Base-by-base conservation (phyloP, 495 filamentous ascomycete genomes). In the Podospora anserina region DNA sequence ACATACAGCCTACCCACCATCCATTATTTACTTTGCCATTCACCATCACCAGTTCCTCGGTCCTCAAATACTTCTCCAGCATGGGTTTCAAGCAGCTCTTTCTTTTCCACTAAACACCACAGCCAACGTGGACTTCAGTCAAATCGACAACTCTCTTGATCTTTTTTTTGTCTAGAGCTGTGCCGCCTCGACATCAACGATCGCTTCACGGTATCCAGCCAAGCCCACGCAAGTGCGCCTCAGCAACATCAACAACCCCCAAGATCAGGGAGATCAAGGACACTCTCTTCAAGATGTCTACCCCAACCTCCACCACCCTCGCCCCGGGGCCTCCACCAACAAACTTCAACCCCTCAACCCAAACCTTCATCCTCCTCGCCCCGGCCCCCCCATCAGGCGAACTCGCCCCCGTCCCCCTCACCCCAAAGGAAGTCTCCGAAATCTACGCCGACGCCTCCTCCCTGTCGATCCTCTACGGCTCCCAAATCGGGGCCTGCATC, bases 401-500 rank as follows among this genome's bases (percentile, higher is more conserved):
- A 19, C n/a, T 58, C 5, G 81, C 77, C 4, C 74, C 77, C 9
- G 77, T 91, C 74, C 76, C 80, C 6, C 74, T 90, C 44, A 66
- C 80, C 63, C 63, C 94, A 28, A 78, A 88, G 68, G 58, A 66
- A 7, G 79, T 85, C 65, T 76, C 84, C 70, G 69, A 72, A 66
- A 86, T 87, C 75, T 81, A 82, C 70, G 5, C n/a, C 13, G 55
- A 63, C 1, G 70, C 74, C 16, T 72, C 87, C 60, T 80, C 83
- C 19, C 77, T 84, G 57, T 81, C 82, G 76, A 88, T 93, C 86
- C 90, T 88, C 76, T 93, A 88, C 73, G 88, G 85, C 58, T 75
- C 81, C 32, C 91, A 96, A 75, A 82, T 93, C 64, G 93, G 93
- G 34, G 90, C 91, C n/a, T 87, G 86, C 32, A 68, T 90, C 68